Base-by-base conservation (phyloP, 2,329 filamentous ascomycete species). In the Trichoderma sp. region DNA sequence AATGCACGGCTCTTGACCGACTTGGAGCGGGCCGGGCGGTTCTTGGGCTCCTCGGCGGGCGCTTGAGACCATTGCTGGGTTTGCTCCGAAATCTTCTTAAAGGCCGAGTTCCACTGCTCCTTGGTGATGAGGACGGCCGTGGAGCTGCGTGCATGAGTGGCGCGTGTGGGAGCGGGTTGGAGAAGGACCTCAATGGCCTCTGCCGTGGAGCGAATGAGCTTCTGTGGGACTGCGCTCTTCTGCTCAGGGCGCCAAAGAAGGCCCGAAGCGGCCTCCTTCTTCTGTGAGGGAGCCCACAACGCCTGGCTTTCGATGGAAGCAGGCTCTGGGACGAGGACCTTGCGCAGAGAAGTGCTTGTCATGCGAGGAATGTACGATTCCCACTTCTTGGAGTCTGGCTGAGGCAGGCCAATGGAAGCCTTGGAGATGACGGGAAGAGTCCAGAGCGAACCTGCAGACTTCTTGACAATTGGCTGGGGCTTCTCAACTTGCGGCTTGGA, bases 21-120 rank as follows among this genome's bases (percentile, higher is more conserved):
- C 26, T 62, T 48, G 5, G 63, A 65, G 14, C 63, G 59, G 6
- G 54, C 34, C 26, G 34, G 21, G 39, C 39, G 39, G 41, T 21
- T 17, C 12, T 30, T 48, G 44, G 56, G n/a, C 9, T 7, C 39
- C 10, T 24, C 19, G 5, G 17, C 43, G 17, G 59, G 14, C 28
- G 63, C 34, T 17, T 17, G 44, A 41, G 39, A 54, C 47, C 14
- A 4, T 12, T 10, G 34, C 34, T 39, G 10, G 34, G 12, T 5
- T 5, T 50, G 44, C 15, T 50, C 47, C 14, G 57, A 63, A 19
- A 61, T 50, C 17, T 39, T 39, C 21, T 57, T 47, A 17, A 65
- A 61, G 12, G 63, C 63, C n/a, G 50, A 28, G 26, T 65, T 57
- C 63, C 63, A 65, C 50, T 65, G 63, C 19, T 61, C 63, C 12